Base-by-base conservation (phyloP, 129 eudicot species). In the Ambrosia trifida region DNA sequence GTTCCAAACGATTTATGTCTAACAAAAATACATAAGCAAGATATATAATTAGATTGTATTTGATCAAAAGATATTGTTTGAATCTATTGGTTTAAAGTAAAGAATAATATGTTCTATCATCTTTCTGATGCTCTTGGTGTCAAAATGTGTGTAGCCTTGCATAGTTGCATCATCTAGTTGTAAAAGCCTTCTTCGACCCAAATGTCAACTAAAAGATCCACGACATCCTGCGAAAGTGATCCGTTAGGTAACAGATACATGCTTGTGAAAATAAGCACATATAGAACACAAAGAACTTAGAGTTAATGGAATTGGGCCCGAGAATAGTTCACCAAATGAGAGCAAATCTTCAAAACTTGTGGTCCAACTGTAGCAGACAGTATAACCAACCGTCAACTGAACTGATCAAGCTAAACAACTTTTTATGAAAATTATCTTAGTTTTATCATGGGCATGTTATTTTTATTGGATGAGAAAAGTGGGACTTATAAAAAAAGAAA, bases 101-200 rank as follows among this genome's bases (percentile, higher is more conserved):
- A 53, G 20, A 24, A 57, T 30, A 35, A 28, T 50, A 35, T 74
- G 56, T 52, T 75, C 28, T 32, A 19, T 17, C 31, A 51, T 33
- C 49, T 64, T 74, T 67, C 43, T 38, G 56, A 71, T 10, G 53
- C 28, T 41, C 17, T 8, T 40, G 17, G 28, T 40, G 38, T 33
- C 63, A 50, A 49, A 47, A 73, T 74, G 17, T 50, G 64, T 1
- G 50, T 16, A 0, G 17, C 12, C 17, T 62, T 17, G 50, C 69
- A 58, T 73, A 24, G 28, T 24, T 24, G 28, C 28, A 24, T n/a
- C n/a, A n/a, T 0, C 72, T 74, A 69, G 51, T 50, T 65, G 50
- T 70, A 80, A 36, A 62, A 69, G 41, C 87, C 87, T 18, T 84
- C 85, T 4, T 84, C 80, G 14, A 36, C 69, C 88, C 88, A 84